Evolutionary conservation across 2,329 filamentous ascomycete genomes (phyloP).

Genomic region (Claviceps sp.): DNA sequence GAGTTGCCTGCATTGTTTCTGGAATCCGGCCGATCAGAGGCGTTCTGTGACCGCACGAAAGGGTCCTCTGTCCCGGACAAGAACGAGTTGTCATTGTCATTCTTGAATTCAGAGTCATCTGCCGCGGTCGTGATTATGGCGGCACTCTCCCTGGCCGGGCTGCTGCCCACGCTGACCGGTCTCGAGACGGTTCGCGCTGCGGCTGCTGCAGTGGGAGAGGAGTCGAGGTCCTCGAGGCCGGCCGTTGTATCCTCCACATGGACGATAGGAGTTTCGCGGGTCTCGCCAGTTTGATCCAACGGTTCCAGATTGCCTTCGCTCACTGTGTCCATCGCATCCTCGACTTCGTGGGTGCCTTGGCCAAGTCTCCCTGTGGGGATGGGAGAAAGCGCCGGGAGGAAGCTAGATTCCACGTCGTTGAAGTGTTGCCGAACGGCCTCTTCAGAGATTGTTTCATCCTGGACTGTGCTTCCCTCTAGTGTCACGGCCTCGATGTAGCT

Average conservation of each 20-base stretch:
- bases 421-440: slow-evolving; percentile 42
- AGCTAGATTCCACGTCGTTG: slow-evolving; percentile 53
- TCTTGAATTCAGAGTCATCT: slow-evolving; percentile 12
- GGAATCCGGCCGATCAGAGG: slow-evolving; percentile 24
- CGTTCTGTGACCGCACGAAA: slow-evolving; percentile 19
- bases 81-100: slow-evolving; percentile 17
- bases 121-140: slow-evolving; percentile 1
- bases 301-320: slow-evolving; percentile 18
- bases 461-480: slow-evolving; percentile 19
- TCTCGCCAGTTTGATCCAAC: slow-evolving; percentile 3
- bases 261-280: slow-evolving; percentile 13
- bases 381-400: slow-evolving; percentile 44
- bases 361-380: slow-evolving; percentile 32
- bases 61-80: slow-evolving; percentile 16
- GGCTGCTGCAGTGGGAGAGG: slow-evolving; percentile 43
- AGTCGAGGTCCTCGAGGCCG: slow-evolving; percentile 38
- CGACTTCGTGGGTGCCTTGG: slow-evolving; percentile 22
- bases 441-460: slow-evolving; percentile 38
- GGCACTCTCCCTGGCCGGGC: slow-evolving; percentile 3
- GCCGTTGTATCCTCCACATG: slow-evolving; percentile 31
- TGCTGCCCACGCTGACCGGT: slow-evolving; percentile 32
- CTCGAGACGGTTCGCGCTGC: slow-evolving; percentile 40
- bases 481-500: slow-evolving; percentile 30
- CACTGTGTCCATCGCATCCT: slow-evolving; percentile 45
- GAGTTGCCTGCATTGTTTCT: slow-evolving; percentile 30